phyloP scores from a whole-genome alignment of 345 rosid genomes.

The Psidium friedrichsthalianum region DNA sequence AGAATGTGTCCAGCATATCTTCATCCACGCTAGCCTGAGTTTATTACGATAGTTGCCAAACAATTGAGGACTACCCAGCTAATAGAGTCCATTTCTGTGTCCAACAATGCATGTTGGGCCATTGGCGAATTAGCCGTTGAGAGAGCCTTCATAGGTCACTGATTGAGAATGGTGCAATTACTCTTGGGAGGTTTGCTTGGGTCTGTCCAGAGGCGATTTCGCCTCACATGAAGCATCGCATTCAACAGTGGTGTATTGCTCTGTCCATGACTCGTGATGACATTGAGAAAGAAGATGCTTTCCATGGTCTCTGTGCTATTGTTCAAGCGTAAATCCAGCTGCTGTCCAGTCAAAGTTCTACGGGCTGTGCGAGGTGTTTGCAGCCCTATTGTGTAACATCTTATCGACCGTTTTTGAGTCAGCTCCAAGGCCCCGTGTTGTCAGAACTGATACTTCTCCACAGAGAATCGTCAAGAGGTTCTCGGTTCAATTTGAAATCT shows the following conservation, averaged over 20 bases:
- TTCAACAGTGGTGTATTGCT: slow-evolving; percentile 92
- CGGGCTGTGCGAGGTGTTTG: no score
- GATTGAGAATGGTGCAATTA: slow-evolving; percentile 84
- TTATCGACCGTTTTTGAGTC: no score
- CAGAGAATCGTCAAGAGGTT: no score
- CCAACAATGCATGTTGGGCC: slow-evolving; percentile 99
- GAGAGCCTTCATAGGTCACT: slow-evolving; percentile 87
- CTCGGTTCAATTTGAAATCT: no score
- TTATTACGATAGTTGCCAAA: slow-evolving; percentile 60
- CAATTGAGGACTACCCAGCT: slow-evolving; percentile 71
- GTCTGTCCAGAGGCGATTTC: slow-evolving; percentile 90
- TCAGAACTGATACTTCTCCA: no score
- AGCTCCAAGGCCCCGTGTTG: no score
- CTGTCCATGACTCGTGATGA: no score
- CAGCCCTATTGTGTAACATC: no score
- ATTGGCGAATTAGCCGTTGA: slow-evolving; percentile 94
- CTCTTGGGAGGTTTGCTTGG: slow-evolving; percentile 99
- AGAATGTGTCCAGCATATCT: slow-evolving; percentile 55
- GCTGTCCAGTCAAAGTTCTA: no score
- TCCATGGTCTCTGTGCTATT: no score
- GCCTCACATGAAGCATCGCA: slow-evolving; percentile 97
- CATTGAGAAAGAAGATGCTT: no score
- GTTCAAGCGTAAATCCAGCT: no score
- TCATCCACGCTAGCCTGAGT: slow-evolving; percentile 51
- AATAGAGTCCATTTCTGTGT: slow-evolving; percentile 71